phyloP scores from a whole-genome alignment of 495 filamentous ascomycete genomes.

The Aspergillus heteromorphus region DNA sequence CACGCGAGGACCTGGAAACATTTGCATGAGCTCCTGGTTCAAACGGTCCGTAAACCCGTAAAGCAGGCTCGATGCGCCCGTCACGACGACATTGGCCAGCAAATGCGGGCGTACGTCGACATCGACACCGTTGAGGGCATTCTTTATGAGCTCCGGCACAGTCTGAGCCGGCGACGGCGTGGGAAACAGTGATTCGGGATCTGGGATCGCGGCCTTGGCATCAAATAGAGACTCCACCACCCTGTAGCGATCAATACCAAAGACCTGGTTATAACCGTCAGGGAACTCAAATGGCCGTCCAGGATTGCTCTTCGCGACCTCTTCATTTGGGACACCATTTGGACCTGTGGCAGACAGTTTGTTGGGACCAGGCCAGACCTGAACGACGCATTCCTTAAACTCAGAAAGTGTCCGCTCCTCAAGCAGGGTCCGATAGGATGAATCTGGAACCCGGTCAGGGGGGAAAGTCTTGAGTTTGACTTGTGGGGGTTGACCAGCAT shows the following conservation, averaged over 20 bases:
- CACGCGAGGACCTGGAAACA: constrained; percentile 77
- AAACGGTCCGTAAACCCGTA: constrained; percentile 88
- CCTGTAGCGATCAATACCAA: constrained; percentile 76
- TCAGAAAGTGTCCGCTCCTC: constrained; percentile 91
- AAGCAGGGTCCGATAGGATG: constrained; percentile 71
- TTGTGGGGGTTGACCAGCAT: constrained; percentile 76
- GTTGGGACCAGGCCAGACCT: constrained; percentile 83
- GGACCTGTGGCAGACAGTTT: constrained; percentile 54
- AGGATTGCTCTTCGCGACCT: constrained; percentile 56
- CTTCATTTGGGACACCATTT: constrained; percentile 58
- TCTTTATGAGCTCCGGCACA: constrained; percentile 72
- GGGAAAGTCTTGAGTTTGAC: constrained; percentile 63
- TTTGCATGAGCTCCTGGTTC: constrained; percentile 69
- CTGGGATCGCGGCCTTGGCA: constrained; percentile 52
- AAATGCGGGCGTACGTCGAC: constrained; percentile 81
- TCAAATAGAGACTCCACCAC: constrained; percentile 88
- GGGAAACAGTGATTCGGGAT: constrained; percentile 40
- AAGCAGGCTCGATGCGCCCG: constrained; percentile 75
- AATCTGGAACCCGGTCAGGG: constrained; percentile 53
- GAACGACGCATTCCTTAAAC: constrained; percentile 96
- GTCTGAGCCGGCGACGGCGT: constrained; percentile 62
- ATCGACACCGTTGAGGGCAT: constrained; percentile 72
- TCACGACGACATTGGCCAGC: constrained; percentile 86
- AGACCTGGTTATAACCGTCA: constrained; percentile 90
- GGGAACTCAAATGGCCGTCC: constrained; percentile 94